phyloP scores from a whole-genome alignment of 768 basidiomycete species.

The Albatrellus ellisii region DNA sequence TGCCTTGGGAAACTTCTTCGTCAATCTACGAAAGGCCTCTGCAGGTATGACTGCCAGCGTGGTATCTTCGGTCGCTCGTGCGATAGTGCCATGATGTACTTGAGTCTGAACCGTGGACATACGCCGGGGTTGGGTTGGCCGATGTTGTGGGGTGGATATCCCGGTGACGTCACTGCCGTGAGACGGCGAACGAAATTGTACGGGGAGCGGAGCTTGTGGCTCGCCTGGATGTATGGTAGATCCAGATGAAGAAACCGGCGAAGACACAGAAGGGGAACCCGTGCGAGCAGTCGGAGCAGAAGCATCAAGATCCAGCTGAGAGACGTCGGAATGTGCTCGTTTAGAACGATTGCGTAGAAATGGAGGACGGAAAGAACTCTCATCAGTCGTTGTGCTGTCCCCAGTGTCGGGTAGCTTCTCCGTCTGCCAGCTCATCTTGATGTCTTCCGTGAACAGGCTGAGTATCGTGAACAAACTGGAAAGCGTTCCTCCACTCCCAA shows the following conservation, averaged over 20 bases:
- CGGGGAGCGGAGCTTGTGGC: constrained; percentile 16
- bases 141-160: background rate
- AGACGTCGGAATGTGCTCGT: constrained; percentile 52
- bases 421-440: constrained; percentile 87
- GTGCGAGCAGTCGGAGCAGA: constrained; percentile 15
- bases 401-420: constrained; percentile 15
- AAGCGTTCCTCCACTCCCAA: constrained; percentile 88
- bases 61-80: constrained; percentile 87
- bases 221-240: constrained; percentile 51
- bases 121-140: background rate
- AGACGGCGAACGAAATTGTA: constrained; percentile 6
- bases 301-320: constrained; percentile 36
- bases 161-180: background rate
- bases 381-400: constrained; percentile 9
- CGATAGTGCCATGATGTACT: constrained; percentile 62
- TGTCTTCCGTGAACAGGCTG: constrained; percentile 90
- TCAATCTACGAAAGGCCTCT: constrained; percentile 87
- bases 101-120: constrained; percentile 16
- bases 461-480: constrained; percentile 96
- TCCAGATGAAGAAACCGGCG: constrained; percentile 51
- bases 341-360: constrained; percentile 10
- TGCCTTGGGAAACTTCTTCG: constrained; percentile 94
- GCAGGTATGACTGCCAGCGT: constrained; percentile 99
- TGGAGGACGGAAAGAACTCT: constrained; percentile 7
- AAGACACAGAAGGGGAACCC: constrained; percentile 49